Evolutionary conservation across 306 rosid genomes (phyloP).

Genomic region (Quercus rubra): DNA sequence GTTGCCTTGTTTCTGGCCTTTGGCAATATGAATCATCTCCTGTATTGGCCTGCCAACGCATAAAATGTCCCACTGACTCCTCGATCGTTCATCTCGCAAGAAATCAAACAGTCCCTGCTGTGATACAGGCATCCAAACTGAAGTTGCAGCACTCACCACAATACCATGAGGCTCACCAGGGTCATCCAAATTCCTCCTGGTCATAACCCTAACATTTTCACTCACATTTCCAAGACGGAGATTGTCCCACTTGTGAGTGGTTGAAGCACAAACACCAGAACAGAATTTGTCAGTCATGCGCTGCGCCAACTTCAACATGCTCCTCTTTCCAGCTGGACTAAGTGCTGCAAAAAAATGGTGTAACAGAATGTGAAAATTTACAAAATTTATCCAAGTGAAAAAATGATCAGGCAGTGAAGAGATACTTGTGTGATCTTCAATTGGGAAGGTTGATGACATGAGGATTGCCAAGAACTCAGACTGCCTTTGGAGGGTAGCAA

Average conservation of each 20-base stretch:
- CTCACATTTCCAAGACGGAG: slow-evolving; percentile 37
- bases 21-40: slow-evolving; percentile 55
- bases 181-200: slow-evolving; percentile 41
- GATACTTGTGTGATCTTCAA: slow-evolving; percentile 55
- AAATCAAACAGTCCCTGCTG: slow-evolving; percentile 57
- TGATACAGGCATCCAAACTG: slow-evolving; percentile 71
- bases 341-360: slow-evolving; percentile 31
- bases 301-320: slow-evolving; percentile 65
- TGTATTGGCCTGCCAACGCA: slow-evolving; percentile 48
- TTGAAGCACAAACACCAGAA: slow-evolving; percentile 62
- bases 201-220: slow-evolving; percentile 60
- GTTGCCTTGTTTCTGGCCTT: slow-evolving; percentile 57
- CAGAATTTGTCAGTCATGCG: slow-evolving; percentile 73
- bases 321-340: slow-evolving; percentile 38
- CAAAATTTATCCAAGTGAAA: not conserved
- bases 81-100: slow-evolving; percentile 43
- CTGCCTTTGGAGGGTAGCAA: slow-evolving; percentile 75
- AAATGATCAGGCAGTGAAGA: not conserved
- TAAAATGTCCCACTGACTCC: slow-evolving; percentile 74
- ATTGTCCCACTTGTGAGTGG: slow-evolving; percentile 54
- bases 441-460: slow-evolving; percentile 39
- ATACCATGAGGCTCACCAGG: slow-evolving; percentile 62
- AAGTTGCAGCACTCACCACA: slow-evolving; percentile 73
- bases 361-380: slow-evolving; percentile 23
- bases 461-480: slow-evolving; percentile 60